Evolutionary conservation across 2,329 filamentous ascomycete genomes (phyloP).

Genomic region (Fonsecaea monophora): DNA sequence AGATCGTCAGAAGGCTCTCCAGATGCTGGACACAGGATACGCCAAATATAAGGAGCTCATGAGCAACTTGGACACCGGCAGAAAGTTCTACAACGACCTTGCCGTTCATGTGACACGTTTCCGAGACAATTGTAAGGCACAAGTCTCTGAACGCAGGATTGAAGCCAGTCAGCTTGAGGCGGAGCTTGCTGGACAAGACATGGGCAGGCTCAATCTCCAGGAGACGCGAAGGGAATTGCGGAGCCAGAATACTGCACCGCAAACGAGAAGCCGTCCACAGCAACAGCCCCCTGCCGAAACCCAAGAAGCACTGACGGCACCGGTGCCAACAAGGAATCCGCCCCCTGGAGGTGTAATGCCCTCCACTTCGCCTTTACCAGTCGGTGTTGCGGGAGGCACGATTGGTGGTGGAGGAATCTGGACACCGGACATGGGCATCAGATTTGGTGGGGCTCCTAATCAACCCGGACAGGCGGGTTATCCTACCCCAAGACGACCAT

Average conservation of each 20-base stretch:
- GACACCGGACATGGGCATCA: conserved; percentile 81
- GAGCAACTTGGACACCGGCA: conserved; percentile 84
- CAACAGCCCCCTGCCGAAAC: conserved; percentile 23
- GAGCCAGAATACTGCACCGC: conserved; percentile 37
- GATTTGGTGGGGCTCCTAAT: conserved; percentile 64
- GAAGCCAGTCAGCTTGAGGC: conserved; percentile 81
- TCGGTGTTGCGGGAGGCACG: conserved; percentile 39
- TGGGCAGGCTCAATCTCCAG: conserved; percentile 63
- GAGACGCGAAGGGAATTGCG: conserved; percentile 51
- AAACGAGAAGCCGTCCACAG: conserved; percentile 46
- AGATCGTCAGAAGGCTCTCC: conserved; percentile 84
- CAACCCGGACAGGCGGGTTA: conserved; percentile 36
- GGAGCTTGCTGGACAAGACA: conserved; percentile 65
- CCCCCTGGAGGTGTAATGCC: conserved; percentile 60
- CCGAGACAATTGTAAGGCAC: conserved; percentile 77
- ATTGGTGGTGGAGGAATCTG: conserved; percentile 64
- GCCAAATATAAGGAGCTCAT: conserved; percentile 97
- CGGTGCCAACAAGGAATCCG: conserved; percentile 53
- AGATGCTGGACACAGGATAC: conserved; percentile 88
- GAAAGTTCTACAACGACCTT: conserved; percentile 97
- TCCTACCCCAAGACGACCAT: conserved; percentile 27
- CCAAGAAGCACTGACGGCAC: conserved; percentile 51
- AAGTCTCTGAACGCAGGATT: conserved; percentile 78
- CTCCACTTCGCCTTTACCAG: conserved; percentile 44
- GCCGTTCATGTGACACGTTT: conserved; percentile 86